Evolutionary conservation across 2,329 filamentous ascomycete species (phyloP), one percentile per base, ranked within the genome.

Genomic region (Magnaporthales sp.): DNA sequence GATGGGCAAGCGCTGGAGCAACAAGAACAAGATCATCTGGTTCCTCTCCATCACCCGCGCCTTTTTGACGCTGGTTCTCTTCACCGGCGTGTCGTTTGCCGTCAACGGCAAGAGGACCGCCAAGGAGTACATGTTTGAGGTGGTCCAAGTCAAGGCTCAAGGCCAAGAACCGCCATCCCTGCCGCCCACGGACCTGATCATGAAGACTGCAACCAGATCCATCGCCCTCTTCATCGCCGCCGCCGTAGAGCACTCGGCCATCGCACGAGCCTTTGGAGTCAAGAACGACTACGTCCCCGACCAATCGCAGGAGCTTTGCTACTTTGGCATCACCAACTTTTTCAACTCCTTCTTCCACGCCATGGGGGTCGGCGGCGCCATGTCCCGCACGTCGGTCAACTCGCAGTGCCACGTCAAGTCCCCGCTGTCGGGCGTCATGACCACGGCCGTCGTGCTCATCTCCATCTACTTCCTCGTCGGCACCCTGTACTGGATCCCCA

Each of bases 301-400:
- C 69, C 83, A 87, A 69, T 87, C 84, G 13, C 87, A 90, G 72
- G 88, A 90, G 69, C 81, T 90, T 1, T 84, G 84, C 67, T 89
- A 87, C 70, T 82, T 89, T 3, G 87, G 87, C 10, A 74, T 85
- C 19, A 82, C 83, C 56, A 89, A 89, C 74, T 81, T 89, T 67
- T 80, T 87, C 76, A 89, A 89, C 75, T 84, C 83, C 62, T 86
- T 89, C 75, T 89, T 90, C 74, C 84, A 85, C 26, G 79, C 83
- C 10, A 88, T 89, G 84, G 80, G 86, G 0, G 80, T 88, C 13
- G 86, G 86, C 13, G 88, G 86, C 27, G 87, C 86, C 69, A 89
- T 90, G 84, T 89, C 86, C 0, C 80, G 87, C 10, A 89, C 87
- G 1, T 86, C 88, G 9, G 86, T 90, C 72, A 90, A 89, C 77